phyloP scores from a whole-genome alignment of 352 stramenopile species.

The Globisporangium apiculatum region DNA sequence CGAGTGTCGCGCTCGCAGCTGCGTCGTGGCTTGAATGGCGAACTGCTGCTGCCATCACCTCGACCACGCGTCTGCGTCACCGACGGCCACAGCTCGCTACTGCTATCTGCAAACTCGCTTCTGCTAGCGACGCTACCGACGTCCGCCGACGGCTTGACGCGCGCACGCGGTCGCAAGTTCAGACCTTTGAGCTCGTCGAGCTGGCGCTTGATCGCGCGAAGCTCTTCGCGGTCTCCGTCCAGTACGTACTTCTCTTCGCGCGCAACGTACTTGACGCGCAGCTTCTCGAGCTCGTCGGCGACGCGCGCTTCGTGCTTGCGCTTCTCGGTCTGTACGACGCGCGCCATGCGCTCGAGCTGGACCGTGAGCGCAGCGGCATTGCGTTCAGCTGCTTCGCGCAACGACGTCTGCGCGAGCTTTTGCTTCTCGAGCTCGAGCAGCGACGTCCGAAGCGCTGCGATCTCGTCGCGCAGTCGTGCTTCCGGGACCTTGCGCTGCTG shows the following conservation, averaged over 20 bases:
- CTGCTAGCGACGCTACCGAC: no score
- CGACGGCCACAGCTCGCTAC: no score
- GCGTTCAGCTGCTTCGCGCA: constrained; percentile 28
- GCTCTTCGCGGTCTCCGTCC: constrained; percentile 70
- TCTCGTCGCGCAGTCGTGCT: constrained; percentile 61
- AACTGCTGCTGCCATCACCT: no score
- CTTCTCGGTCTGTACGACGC: constrained; percentile 50
- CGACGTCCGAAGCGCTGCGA: constrained; percentile 42
- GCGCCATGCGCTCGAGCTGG: constrained; percentile 55
- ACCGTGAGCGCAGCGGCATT: constrained; percentile 30
- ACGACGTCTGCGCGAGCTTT: constrained; percentile 30
- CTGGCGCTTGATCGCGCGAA: constrained; percentile 77
- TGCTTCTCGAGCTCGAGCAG: constrained; percentile 60
- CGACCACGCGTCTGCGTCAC: not conserved
- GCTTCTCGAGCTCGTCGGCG: constrained; percentile 68
- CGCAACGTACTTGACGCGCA: constrained; percentile 73
- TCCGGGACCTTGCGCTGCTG: constrained; percentile 75
- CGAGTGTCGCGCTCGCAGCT: no score
- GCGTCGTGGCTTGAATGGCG: no score
- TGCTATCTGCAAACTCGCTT: no score
- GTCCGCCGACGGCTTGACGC: no score
- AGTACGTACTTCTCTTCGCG: constrained; percentile 75
- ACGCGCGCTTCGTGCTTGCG: constrained; percentile 58
- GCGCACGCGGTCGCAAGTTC: constrained; percentile 13
- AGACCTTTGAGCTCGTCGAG: constrained; percentile 63